A percentile compares a stretch with the other conserved stretches of the same genome.
phyloP scores from a whole-genome alignment of 495 filamentous ascomycete species.

The Penicillium malachiteum region DNA sequence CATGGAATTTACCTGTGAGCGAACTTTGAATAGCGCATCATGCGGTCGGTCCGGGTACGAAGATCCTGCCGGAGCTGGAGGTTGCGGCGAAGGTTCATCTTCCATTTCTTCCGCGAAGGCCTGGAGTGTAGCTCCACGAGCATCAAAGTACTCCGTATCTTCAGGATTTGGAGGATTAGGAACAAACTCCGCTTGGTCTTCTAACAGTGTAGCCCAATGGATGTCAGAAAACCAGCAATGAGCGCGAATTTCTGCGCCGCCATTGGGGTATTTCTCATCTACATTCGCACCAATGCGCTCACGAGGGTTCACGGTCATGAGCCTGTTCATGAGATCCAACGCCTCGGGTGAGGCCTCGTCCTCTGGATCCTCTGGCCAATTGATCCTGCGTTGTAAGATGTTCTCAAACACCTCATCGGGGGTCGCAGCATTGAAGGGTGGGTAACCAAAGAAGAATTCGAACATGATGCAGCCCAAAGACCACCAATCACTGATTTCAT shows the following conservation, averaged over 20 bases:
- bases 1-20: slow-evolving; percentile 75
- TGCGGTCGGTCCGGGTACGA: slow-evolving; percentile 72
- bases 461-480: slow-evolving; percentile 96
- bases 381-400: slow-evolving; percentile 82
- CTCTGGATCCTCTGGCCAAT: slow-evolving; percentile 74
- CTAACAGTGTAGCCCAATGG: slow-evolving; percentile 85
- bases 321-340: slow-evolving; percentile 86
- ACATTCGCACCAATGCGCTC: slow-evolving; percentile 82
- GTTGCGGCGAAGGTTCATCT: slow-evolving; percentile 72
- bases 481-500: slow-evolving; percentile 99
- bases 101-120: slow-evolving; percentile 91
- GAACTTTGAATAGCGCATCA: slow-evolving; percentile 87
- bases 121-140: slow-evolving; percentile 84
- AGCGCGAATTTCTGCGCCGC: slow-evolving; percentile 83
- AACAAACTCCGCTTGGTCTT: slow-evolving; percentile 95
- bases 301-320: slow-evolving; percentile 79
- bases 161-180: slow-evolving; percentile 90
- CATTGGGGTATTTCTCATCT: slow-evolving; percentile 72
- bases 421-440: slow-evolving; percentile 87
- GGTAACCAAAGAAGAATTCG: slow-evolving; percentile 89
- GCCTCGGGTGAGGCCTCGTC: slow-evolving; percentile 79
- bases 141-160: slow-evolving; percentile 97
- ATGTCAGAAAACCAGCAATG: slow-evolving; percentile 88
- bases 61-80: slow-evolving; percentile 55
- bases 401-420: slow-evolving; percentile 97